Evolutionary conservation across 2,329 filamentous ascomycete species (phyloP).

Genomic region (Pestalotiopsis fici): DNA sequence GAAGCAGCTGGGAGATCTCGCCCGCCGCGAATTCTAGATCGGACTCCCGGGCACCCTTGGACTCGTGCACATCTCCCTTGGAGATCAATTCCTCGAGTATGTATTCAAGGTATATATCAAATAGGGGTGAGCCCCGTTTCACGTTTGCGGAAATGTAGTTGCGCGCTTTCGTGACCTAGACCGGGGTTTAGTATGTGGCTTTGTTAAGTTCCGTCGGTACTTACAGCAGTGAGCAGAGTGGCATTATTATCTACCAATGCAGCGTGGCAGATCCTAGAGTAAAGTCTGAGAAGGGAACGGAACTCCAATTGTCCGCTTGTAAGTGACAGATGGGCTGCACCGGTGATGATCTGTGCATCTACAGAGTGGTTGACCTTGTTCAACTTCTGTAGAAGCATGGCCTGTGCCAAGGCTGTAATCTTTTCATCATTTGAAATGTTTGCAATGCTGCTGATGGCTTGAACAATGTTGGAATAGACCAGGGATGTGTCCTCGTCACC

Average conservation of each 20-base stretch:
- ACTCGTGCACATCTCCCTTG: slow-evolving; percentile 81
- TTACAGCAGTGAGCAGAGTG: slow-evolving; percentile 70
- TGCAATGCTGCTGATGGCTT: slow-evolving; percentile 91
- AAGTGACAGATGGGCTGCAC: slow-evolving; percentile 76
- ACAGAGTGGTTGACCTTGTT: slow-evolving; percentile 79
- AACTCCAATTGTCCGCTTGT: slow-evolving; percentile 81
- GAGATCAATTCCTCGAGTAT: slow-evolving; percentile 86
- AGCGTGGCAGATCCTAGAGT: slow-evolving; percentile 72
- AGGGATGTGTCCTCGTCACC: slow-evolving; percentile 78
- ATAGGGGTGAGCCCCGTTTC: slow-evolving; percentile 70
- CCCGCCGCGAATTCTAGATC: slow-evolving; percentile 81
- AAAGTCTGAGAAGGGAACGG: slow-evolving; percentile 81
- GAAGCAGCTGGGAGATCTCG: slow-evolving; percentile 85
- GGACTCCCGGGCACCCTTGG: slow-evolving; percentile 70
- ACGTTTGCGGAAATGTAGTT: slow-evolving; percentile 74
- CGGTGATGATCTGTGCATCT: slow-evolving; percentile 82
- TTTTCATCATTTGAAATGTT: slow-evolving; percentile 81
- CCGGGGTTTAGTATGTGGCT: slow-evolving; percentile 11
- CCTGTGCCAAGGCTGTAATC: slow-evolving; percentile 89
- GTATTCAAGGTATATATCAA: slow-evolving; percentile 81
- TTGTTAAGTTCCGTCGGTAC: slow-evolving; percentile 27
- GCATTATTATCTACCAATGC: slow-evolving; percentile 70
- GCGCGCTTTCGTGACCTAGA: slow-evolving; percentile 72
- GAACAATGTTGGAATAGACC: slow-evolving; percentile 87
- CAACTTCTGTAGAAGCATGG: slow-evolving; percentile 95